Conservation (phyloP, 495 filamentous ascomycete species). For the Tuber umbilicatum region DNA sequence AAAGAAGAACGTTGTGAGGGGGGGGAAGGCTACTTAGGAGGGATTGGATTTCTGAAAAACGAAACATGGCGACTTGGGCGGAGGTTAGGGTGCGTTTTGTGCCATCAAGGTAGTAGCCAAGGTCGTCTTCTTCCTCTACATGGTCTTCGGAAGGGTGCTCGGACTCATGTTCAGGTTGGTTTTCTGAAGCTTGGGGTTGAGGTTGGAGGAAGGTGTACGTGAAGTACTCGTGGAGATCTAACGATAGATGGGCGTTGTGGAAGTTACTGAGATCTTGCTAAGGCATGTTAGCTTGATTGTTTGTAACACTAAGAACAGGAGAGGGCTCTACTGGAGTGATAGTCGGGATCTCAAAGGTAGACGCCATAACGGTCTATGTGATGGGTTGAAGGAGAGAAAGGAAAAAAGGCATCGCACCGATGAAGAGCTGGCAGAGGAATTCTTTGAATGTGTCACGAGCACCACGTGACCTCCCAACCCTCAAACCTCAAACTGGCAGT, state of each 20-base stretch:
- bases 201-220: slow-evolving; percentile 46
- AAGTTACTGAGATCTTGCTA: slow-evolving; percentile 70
- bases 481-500: neutral
- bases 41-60: slow-evolving; percentile 77
- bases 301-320: neutral
- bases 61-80: slow-evolving; percentile 82
- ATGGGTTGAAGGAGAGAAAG: neutral
- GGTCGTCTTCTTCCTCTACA: slow-evolving; percentile 46
- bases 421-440: neutral
- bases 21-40: slow-evolving; percentile 46
- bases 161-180: slow-evolving; percentile 9
- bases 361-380: slow-evolving; percentile 19
- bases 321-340: slow-evolving; percentile 22
- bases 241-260: slow-evolving; percentile 59
- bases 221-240: slow-evolving; percentile 47
- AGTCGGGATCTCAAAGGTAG: slow-evolving; percentile 26
- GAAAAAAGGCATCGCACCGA: too few relatives aligned
- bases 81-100: slow-evolving; percentile 87
- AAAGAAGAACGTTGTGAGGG: neutral
- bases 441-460: neutral
- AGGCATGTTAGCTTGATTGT: slow-evolving; percentile 30
- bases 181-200: slow-evolving; percentile 14
- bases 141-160: slow-evolving; percentile 42
- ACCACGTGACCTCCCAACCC: neutral
- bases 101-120: slow-evolving; percentile 86